Conservation (phyloP, 2,329 filamentous ascomycete genomes). For the Diaporthe citriasiana region DNA sequence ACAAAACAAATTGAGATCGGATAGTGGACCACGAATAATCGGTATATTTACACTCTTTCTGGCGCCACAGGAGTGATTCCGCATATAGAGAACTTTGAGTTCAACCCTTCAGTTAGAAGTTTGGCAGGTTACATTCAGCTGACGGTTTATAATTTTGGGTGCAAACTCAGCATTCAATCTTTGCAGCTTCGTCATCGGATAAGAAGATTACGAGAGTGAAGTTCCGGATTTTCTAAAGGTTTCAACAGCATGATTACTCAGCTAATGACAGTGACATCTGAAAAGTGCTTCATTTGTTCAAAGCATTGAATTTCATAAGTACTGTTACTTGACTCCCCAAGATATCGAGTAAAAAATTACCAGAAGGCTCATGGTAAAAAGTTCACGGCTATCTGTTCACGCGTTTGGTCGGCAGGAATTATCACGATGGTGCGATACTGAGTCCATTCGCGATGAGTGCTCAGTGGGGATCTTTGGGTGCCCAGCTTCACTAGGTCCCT, state of each 20-base stretch:
- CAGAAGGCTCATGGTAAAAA: neutral
- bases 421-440: neutral
- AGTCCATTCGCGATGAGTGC: neutral
- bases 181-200: neutral
- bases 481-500: slow-evolving; percentile 1
- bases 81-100: neutral
- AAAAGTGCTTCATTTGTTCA: neutral
- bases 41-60: neutral
- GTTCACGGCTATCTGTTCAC: too few relatives aligned
- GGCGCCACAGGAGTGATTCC: neutral
- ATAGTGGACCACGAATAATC: neutral
- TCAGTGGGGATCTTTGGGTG: neutral
- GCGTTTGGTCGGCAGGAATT: neutral
- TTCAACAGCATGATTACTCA: neutral
- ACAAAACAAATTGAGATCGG: neutral
- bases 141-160: neutral
- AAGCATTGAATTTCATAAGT: neutral
- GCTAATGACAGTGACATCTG: neutral
- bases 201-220: neutral
- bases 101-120: neutral
- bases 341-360: neutral
- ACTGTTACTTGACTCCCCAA: neutral
- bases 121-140: neutral
- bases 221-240: neutral
- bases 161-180: neutral